These are phyloP conservation scores for Penicillium mononematosum DNA, from an alignment of 495 filamentous ascomycete species.

Conservation along the genomic window DNA sequence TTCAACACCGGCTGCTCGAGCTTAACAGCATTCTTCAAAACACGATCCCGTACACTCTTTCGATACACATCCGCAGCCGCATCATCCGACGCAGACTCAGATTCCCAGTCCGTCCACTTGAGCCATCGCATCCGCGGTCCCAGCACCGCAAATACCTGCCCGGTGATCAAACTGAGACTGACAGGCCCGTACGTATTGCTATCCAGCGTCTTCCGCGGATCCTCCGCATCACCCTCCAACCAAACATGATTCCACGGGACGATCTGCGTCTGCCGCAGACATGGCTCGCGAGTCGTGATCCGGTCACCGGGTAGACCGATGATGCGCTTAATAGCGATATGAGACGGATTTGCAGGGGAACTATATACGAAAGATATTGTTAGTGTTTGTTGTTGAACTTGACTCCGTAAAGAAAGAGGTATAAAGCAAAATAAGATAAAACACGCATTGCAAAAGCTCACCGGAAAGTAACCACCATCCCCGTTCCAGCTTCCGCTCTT, in stretches of 20 bases:
- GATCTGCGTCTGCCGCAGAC: conserved; percentile 52
- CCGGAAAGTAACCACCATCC: conserved; percentile 57
- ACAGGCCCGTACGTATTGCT: conserved; percentile 76
- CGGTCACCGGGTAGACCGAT: conserved; percentile 68
- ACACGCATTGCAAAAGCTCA: conserved; percentile 21
- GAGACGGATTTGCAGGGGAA: conserved; percentile 59
- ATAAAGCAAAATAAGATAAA: neutral
- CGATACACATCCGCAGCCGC: conserved; percentile 33
- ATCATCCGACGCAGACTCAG: conserved; percentile 16
- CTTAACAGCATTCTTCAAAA: conserved; percentile 41
- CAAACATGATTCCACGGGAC: conserved; percentile 74
- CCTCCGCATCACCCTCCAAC: conserved; percentile 70
- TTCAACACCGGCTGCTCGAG: conserved; percentile 35
- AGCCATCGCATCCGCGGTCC: conserved; percentile 55
- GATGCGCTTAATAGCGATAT: conserved; percentile 66
- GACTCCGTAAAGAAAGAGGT: neutral
- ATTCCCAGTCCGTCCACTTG: conserved; percentile 44
- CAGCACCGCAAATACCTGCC: conserved; percentile 60
- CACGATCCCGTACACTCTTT: conserved; percentile 40
- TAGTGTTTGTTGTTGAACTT: neutral
- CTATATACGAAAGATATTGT: conserved; percentile 35
- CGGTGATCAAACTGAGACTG: conserved; percentile 58
- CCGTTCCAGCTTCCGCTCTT: conserved; percentile 41
- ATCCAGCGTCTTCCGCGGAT: conserved; percentile 57
- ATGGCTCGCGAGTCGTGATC: conserved; percentile 60